phyloP scores from a whole-genome alignment of 2,329 filamentous ascomycete species.

The Cordyceps fumosorosea region DNA sequence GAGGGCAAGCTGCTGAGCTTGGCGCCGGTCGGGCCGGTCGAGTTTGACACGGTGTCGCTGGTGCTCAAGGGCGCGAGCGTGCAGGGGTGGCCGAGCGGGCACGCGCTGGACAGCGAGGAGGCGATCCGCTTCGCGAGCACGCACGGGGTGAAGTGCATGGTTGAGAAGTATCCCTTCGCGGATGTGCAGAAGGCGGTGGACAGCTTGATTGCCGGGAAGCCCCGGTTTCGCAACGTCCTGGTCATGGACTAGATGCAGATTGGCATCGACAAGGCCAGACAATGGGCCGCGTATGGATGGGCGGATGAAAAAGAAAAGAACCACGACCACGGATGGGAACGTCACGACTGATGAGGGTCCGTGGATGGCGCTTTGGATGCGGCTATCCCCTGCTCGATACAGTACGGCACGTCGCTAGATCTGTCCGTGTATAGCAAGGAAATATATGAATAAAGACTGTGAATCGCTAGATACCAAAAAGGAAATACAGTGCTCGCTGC shows the following conservation, averaged over 20 bases:
- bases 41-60: constrained; percentile 36
- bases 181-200: constrained; percentile 41
- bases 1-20: constrained; percentile 56
- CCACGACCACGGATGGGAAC: neutral
- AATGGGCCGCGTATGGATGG: no score
- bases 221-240: constrained; percentile 40
- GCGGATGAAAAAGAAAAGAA: no score
- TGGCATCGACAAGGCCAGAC: no score
- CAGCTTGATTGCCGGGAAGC: constrained; percentile 33
- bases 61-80: constrained; percentile 51
- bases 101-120: constrained; percentile 57
- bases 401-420: neutral
- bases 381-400: neutral
- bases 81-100: constrained; percentile 56
- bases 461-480: neutral
- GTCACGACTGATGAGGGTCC: neutral
- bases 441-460: neutral
- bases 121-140: constrained; percentile 58
- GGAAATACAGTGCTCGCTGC: neutral
- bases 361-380: neutral
- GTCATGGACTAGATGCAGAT: constrained; percentile 26
- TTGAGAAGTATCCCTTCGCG: constrained; percentile 57
- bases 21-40: constrained; percentile 41
- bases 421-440: no score
- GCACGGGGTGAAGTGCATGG: constrained; percentile 57